These are phyloP conservation scores for Carex littledalei DNA, from an alignment of 176 grass and related monocot species.

Conservation along the genomic window DNA sequence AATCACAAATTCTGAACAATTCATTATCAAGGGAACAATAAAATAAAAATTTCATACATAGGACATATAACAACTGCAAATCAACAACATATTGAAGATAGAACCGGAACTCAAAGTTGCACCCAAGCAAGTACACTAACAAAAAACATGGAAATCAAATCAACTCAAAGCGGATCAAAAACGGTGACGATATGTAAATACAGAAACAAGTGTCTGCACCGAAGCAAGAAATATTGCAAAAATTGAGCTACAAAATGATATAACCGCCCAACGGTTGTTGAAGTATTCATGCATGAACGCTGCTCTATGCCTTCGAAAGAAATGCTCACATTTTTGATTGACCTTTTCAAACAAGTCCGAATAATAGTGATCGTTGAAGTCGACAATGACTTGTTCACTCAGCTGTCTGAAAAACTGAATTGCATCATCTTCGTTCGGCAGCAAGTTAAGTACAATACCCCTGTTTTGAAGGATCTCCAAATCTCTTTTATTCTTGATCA, in stretches of 20 bases:
- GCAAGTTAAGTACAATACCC: background rate
- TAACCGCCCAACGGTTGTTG: constrained; percentile 12
- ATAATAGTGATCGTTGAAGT: constrained; percentile 7
- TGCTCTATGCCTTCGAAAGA: background rate
- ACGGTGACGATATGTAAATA: background rate
- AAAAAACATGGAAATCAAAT: background rate
- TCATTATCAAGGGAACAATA: background rate
- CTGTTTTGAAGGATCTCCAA: background rate
- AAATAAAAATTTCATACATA: background rate
- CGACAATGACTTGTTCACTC: background rate
- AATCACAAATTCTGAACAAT: background rate
- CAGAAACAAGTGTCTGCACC: constrained; percentile 13
- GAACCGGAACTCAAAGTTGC: background rate
- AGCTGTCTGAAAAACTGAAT: background rate
- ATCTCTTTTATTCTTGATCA: background rate
- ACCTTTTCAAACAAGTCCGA: background rate
- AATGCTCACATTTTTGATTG: background rate
- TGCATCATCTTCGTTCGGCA: background rate
- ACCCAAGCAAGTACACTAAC: background rate
- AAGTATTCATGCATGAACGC: background rate
- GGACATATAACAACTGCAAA: background rate
- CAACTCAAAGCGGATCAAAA: background rate
- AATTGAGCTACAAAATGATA: background rate
- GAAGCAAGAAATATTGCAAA: background rate
- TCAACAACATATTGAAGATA: background rate